Evolutionary conservation across 176 grass and related monocot genomes (phyloP), one percentile per base, ranked within the genome.

Genomic region (Poa annua): DNA sequence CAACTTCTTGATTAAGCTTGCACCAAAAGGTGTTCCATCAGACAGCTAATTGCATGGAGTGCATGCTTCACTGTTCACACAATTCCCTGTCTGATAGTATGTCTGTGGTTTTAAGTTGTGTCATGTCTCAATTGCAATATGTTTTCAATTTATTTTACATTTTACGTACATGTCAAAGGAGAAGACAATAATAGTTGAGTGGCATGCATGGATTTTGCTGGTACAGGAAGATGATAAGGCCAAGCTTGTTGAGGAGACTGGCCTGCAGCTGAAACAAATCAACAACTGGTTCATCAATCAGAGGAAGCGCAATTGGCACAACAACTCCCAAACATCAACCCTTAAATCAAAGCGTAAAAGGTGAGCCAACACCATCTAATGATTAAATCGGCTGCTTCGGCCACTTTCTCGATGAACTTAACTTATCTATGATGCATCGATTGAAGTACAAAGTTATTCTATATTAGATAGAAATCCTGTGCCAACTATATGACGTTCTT

Each of bases 271-370:
- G 34, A 99, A 99, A 34, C 97, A 99, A 90, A 99, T 99, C 80
- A 99, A 99, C 77, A 99, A 99, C 41, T 99, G 97, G 97, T 99
- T 99, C 84, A 99, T 99, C 85, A 99, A 99, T 60, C 97, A 99
- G 86, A 91, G 97, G 76, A 99, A 99, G 83, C 92, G 97, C 62
- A 99, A 99, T 26, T 99, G 97, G 97, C 97, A 99, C 75, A 96
- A 92, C 87, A 99, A 89, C 74, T 96, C 93, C 2, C 97, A 96
- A 85, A 90, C 93, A 54, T 91, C 91, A 50, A 96, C 89, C 74
- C 90, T 99, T 63, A 99, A 99, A 86, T 99, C 97, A 35, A 99
- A 99, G 86, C 93, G 97, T 85, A 99, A 99, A 88, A 99, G 91
- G 97, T 94, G 65, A 52, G 15, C 22, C 45, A 86, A 32, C 11